Base-by-base conservation (phyloP, 441 rosid genomes). In the Capsella rubella region DNA sequence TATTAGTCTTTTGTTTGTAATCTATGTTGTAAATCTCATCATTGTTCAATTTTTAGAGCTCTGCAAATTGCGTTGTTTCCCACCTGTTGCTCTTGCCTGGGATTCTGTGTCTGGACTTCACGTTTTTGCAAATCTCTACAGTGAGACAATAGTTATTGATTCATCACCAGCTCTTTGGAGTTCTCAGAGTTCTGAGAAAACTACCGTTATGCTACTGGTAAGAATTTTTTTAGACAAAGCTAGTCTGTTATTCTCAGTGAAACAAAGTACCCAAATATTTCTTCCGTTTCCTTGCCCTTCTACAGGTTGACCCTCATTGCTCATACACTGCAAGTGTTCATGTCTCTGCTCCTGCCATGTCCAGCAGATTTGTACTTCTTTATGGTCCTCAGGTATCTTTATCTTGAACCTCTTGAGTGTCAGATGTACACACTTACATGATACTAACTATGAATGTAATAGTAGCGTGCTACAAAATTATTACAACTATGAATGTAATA, bases 231-330 rank as follows among this genome's bases (percentile, higher is more conserved):
- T 54, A 49, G 43, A 18, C 49, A 75, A 39, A 39, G 40, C 47
- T 67, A 29, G 52, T 57, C 68, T 55, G 60, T 31, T 46, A 35
- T 71, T 31, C 69, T 37, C 59, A 43, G 35, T 65, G 64, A 42
- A 45, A 15, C 70, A 45, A 4, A 29, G 37, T 58, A 59, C 53
- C 47, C 49, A 69, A 68, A 52, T 49, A 54, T 65, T 63, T 52
- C 8, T 69, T 65, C 50, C 14, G 40, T 40, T 69, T 67, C 67
- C 21, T 34, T 31, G 42, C 74, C 34, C 52, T 75, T 75, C 51
- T 83, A 72, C 87, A 95, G 99, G 93, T 89, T 86, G 99, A 95
- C 76, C 98, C 98, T 70, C 99, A 95, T 80, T 95, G 97, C 84
- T 87, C 97, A 11, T 95, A 90, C 73, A 87, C 85, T 71, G 82